phyloP scores from a whole-genome alignment of 331 rosid species.

The Saraca asoca region DNA sequence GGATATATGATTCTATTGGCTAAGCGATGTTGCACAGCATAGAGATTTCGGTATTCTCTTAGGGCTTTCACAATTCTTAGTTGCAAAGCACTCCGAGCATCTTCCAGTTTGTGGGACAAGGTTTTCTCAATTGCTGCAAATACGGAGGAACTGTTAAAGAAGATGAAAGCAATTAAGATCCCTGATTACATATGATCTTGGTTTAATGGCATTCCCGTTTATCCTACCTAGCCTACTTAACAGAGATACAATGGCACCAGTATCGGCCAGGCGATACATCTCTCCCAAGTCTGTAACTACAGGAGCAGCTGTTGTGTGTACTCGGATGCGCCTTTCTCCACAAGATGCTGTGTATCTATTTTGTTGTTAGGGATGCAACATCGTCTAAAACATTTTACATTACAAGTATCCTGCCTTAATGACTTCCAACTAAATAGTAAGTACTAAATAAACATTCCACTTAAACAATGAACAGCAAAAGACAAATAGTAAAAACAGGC shows the following conservation, averaged over 20 bases:
- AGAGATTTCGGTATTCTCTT: slow-evolving; percentile 82
- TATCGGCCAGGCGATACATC: slow-evolving; percentile 88
- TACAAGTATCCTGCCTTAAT: slow-evolving; percentile 30
- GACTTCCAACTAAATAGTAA: slow-evolving; percentile 23
- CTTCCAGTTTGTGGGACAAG: slow-evolving; percentile 82
- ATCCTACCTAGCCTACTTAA: slow-evolving; percentile 80
- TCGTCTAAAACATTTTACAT: slow-evolving; percentile 11
- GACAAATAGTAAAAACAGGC: slow-evolving; percentile 25
- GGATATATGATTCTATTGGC: slow-evolving; percentile 92
- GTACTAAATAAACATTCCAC: slow-evolving; percentile 7
- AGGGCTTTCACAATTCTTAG: slow-evolving; percentile 82
- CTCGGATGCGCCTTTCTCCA: slow-evolving; percentile 97
- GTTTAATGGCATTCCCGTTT: slow-evolving; percentile 27
- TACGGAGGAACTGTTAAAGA: slow-evolving; percentile 38
- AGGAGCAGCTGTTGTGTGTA: slow-evolving; percentile 90
- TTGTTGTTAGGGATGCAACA: slow-evolving; percentile 53
- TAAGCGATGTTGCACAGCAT: slow-evolving; percentile 92
- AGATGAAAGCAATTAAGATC: slow-evolving; percentile 33
- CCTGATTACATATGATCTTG: slow-evolving; percentile 16
- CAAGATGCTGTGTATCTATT: slow-evolving; percentile 97
- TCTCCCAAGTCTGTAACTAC: slow-evolving; percentile 87
- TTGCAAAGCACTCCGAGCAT: slow-evolving; percentile 77
- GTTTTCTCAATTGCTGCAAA: slow-evolving; percentile 93
- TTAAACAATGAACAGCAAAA: slow-evolving; percentile 9
- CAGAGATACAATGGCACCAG: slow-evolving; percentile 82